Base-by-base conservation (phyloP, 805 yeast species). In the Scheffersomyces ergatensis region DNA sequence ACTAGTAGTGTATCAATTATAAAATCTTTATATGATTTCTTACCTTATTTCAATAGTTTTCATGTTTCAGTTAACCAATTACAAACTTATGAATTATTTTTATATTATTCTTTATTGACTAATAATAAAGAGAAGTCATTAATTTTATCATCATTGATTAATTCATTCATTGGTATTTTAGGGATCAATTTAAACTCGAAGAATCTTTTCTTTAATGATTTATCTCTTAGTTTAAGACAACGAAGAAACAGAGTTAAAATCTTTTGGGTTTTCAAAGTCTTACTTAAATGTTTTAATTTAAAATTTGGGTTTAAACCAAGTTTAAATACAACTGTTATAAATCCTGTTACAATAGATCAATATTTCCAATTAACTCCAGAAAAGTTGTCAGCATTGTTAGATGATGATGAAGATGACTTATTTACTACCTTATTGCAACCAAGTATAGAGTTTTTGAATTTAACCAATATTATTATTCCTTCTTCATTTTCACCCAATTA, bases 51-150 rank as follows among this genome's bases (percentile, higher is more conserved):
- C 44, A 75, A 76, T 53, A 74, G 72, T 33, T 65, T 72, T 43
- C 72, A 72, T 42, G 70, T 76, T 6, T 67, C 75, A 3, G 53
- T 75, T 19, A 65, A 60, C 44, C 78, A 74, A 49, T 57, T 78
- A 24, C 82, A 78, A 51, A 75, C 78, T 11, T 68, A 74, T 37
- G 56, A 77, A 31, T 50, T 78, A 43, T 63, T 76, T 41, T 64
- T 78, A 39, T 72, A 75, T 50, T 76, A 73, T 51, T 64, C 80
- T 6, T 58, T 77, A 12, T 49, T 65, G 34, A 62, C 72, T 3
- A 69, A 69, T 43, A 67, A 69, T 46, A 68, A 68, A 42, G 74
- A 67, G 40, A 65, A 67, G 48, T 63, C 64, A 5, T 57, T 62
- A 42, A 56, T 67, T 2, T 48, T 70, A 23, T 62, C 67, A 2